Evolutionary conservation across 108 stramenopile genomes (phyloP), one percentile per base, ranked within the genome.

Genomic region (Nitzschia sp.): DNA sequence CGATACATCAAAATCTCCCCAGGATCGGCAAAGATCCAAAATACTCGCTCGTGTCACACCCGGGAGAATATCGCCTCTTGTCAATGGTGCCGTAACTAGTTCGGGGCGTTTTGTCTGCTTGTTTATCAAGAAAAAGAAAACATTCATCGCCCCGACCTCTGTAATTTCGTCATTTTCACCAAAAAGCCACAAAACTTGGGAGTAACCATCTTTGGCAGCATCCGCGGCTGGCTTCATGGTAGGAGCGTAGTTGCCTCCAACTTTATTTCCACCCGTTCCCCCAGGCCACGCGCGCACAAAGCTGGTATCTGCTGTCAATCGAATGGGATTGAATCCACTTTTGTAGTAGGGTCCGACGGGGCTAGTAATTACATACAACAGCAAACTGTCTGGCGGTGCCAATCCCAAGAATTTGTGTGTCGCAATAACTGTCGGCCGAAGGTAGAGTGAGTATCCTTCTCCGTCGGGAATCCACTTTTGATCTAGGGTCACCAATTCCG

Each of bases 111-210:
- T 71, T 50, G 68, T 76, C n/a, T 84, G 78, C 52, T 79, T 70
- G 50, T 92, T 92, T 19, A 76, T 66, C 44, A 86, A 46, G 33
- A 92, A 66, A 65, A 97, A 91, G 75, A 99, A 98, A 26, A 99
- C 80, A 80, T 99, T 99, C 98, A 99, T 99, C 3, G 96, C 87
- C 26, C 98, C 98, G 6, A 96, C 97, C 73, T 99, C 98, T 1
- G 98, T 97, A 8, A 97, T 76, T 62, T 84, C 75, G 62, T 95
- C 78, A 36, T 92, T 68, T 4, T 95, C 87, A 16, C 96, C 96
- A 71, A 95, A 95, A 34, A 97, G 63, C 97, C 96, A 99, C 29
- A 99, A 77, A 50, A 97, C 79, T 77, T 99, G 93, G 1, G 82
- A 71, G 80, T 86, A 96, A 9, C 96, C 98, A 32, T 73, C 45